A percentile compares a stretch with the other conserved stretches of the same genome.
Evolutionary conservation across 1,139 yeast species (phyloP).

Genomic region (Eremothecium cymbalariae): DNA sequence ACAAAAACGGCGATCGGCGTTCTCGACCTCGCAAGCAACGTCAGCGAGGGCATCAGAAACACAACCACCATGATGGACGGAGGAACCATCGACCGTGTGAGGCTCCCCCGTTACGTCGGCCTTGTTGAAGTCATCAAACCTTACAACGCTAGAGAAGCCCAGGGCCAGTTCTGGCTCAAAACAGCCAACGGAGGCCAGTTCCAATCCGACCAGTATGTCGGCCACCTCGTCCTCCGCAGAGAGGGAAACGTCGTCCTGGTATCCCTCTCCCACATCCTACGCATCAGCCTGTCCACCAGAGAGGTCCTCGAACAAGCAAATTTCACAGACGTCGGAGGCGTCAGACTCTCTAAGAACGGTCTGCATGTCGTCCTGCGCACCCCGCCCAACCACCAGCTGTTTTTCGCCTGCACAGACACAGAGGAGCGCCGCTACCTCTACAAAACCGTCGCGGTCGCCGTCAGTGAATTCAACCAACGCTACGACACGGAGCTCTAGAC

Average conservation of each 20-base stretch:
- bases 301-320: slow-evolving; percentile 31
- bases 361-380: slow-evolving; percentile 57
- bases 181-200: slow-evolving; percentile 72
- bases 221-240: slow-evolving; percentile 78
- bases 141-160: slow-evolving; percentile 76
- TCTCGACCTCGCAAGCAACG: slow-evolving; percentile 85
- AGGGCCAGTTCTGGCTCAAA: slow-evolving; percentile 91
- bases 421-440: slow-evolving; percentile 60
- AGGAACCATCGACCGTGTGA: slow-evolving; percentile 68
- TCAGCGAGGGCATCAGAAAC: slow-evolving; percentile 88
- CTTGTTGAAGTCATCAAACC: slow-evolving; percentile 57
- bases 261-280: slow-evolving; percentile 61
- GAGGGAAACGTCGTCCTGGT: slow-evolving; percentile 71
- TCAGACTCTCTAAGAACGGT: slow-evolving; percentile 75
- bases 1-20: slow-evolving; percentile 95
- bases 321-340: slow-evolving; percentile 31
- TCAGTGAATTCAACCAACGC: slow-evolving; percentile 63
- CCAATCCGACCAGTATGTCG: slow-evolving; percentile 66
- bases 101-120: slow-evolving; percentile 72
- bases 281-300: slow-evolving; percentile 58
- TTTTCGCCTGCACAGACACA: slow-evolving; percentile 72
- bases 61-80: slow-evolving; percentile 88
- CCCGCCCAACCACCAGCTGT: slow-evolving; percentile 44
- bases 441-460: slow-evolving; percentile 71
- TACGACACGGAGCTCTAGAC: slow-evolving; percentile 33